Conservation (phyloP, 2,329 filamentous ascomycete genomes). For the Thelonectria olida region DNA sequence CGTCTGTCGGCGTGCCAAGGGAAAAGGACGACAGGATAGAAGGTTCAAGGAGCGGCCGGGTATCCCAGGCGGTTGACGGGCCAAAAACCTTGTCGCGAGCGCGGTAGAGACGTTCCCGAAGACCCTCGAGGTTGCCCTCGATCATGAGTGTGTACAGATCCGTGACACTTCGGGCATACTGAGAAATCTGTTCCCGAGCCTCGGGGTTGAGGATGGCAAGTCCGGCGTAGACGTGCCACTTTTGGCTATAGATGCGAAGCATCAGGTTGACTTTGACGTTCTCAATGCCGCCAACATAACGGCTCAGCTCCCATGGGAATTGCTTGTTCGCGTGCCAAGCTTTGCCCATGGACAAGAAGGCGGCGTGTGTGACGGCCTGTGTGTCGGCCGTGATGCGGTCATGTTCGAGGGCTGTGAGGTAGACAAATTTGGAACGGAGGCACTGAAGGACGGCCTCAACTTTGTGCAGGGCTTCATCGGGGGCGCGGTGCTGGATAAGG, state of each 20-base stretch:
- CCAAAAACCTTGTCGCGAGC: constrained; percentile 80
- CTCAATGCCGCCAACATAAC: constrained; percentile 96
- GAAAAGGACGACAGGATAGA: constrained; percentile 90
- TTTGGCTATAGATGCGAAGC: constrained; percentile 95
- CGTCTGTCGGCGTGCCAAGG: constrained; percentile 74
- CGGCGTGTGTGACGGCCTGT: constrained; percentile 96
- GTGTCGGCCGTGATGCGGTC: constrained; percentile 98
- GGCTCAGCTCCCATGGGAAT: constrained; percentile 96
- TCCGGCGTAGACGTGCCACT: constrained; percentile 99
- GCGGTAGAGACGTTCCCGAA: constrained; percentile 74
- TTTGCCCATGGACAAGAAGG: constrained; percentile 96
- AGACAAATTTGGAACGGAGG: constrained; percentile 85
- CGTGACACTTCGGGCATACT: constrained; percentile 92
- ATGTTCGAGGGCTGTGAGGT: constrained; percentile 86
- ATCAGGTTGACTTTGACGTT: constrained; percentile 99
- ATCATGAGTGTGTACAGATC: constrained; percentile 98
- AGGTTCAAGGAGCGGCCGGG: constrained; percentile 78
- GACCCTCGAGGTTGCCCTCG: constrained; percentile 78
- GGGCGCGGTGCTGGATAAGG: constrained; percentile 91
- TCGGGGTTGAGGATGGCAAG: constrained; percentile 96
- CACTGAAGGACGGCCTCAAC: constrained; percentile 85
- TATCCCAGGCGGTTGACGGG: constrained; percentile 67
- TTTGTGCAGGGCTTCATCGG: constrained; percentile 77
- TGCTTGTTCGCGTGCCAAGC: constrained; percentile 96
- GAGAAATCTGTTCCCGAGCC: constrained; percentile 89